Percentiles rank a stretch among this genome's conserved stretches.
Evolutionary conservation across 2,329 filamentous ascomycete genomes (phyloP).

Genomic region (Sclerotinia sclerotiorum): DNA sequence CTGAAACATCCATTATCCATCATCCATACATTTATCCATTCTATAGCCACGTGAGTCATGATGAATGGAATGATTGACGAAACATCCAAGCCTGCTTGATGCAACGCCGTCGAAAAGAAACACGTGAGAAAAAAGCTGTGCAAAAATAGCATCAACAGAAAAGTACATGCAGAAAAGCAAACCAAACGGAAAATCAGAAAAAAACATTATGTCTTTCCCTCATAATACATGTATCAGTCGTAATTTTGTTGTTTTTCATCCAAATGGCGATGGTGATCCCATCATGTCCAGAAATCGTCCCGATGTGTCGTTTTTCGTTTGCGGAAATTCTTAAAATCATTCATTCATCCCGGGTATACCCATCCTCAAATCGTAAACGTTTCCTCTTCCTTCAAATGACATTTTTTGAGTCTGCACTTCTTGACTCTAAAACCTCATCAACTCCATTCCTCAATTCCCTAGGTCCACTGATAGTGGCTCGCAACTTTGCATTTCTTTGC

Average conservation of each 20-base stretch:
- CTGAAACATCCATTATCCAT: conserved; percentile 5
- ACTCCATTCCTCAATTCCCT: conserved; percentile 42
- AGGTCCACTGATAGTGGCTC: conserved; percentile 60
- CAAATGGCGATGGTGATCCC: background rate
- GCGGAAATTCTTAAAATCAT: conserved; percentile 6
- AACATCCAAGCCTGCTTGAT: conserved; percentile 18
- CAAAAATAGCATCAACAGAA: conserved; percentile 1
- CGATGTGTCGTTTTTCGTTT: conserved; percentile 5
- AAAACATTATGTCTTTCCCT: background rate
- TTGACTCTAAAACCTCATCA: conserved; percentile 37
- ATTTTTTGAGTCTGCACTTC: conserved; percentile 2
- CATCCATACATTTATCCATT: background rate
- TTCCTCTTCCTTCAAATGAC: conserved; percentile 4
- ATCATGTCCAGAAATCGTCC: background rate
- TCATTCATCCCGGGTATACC: conserved; percentile 16
- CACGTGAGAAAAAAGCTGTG: no score
- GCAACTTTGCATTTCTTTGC: conserved; percentile 58
- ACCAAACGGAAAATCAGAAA: background rate
- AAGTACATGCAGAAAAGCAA: conserved; percentile 9
- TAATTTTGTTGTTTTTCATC: background rate
- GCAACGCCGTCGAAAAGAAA: background rate
- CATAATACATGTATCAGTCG: conserved; percentile 16
- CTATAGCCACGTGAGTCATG: background rate
- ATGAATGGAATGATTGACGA: background rate
- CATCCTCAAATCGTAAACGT: background rate